Conservation (phyloP, 805 yeast genomes). For the Starmerella bacillaris region DNA sequence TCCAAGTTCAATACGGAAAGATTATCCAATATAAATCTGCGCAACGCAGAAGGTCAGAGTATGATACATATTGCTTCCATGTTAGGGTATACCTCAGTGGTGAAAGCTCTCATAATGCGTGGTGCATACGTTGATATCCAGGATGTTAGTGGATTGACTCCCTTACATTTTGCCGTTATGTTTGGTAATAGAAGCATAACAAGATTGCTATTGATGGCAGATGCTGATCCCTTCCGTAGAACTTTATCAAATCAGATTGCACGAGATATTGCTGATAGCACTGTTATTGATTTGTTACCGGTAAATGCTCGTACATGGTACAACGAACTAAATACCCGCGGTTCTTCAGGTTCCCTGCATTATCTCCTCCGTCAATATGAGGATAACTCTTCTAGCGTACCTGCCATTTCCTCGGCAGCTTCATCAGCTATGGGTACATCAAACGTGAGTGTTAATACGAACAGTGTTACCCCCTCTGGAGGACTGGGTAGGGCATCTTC, state of each 20-base stretch:
- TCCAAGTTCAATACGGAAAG: slow-evolving; percentile 20
- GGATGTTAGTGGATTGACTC: slow-evolving; percentile 70
- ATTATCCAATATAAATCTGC: slow-evolving; percentile 58
- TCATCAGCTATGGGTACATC: not conserved
- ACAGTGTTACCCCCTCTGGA: not conserved
- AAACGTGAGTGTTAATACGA: not conserved
- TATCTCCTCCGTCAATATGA: not conserved
- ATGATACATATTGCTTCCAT: slow-evolving; percentile 71
- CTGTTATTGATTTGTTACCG: slow-evolving; percentile 18
- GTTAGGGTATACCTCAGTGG: slow-evolving; percentile 49
- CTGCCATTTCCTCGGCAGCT: not conserved
- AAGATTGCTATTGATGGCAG: slow-evolving; percentile 14
- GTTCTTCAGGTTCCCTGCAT: slow-evolving; percentile 18
- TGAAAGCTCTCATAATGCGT: slow-evolving; percentile 42
- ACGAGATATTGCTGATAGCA: slow-evolving; percentile 22
- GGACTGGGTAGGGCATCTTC: too few relatives aligned
- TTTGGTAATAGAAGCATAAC: slow-evolving; percentile 44
- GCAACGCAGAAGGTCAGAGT: slow-evolving; percentile 72
- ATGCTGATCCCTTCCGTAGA: slow-evolving; percentile 20
- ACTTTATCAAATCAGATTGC: slow-evolving; percentile 22
- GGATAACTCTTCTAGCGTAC: not conserved
- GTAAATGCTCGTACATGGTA: slow-evolving; percentile 17
- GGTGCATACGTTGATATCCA: slow-evolving; percentile 42
- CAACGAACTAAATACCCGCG: slow-evolving; percentile 14
- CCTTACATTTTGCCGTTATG: slow-evolving; percentile 72